These are phyloP conservation scores for Coleophoma eucalyptorum DNA, from an alignment of 2,329 filamentous ascomycete genomes.

Conservation along the genomic window DNA sequence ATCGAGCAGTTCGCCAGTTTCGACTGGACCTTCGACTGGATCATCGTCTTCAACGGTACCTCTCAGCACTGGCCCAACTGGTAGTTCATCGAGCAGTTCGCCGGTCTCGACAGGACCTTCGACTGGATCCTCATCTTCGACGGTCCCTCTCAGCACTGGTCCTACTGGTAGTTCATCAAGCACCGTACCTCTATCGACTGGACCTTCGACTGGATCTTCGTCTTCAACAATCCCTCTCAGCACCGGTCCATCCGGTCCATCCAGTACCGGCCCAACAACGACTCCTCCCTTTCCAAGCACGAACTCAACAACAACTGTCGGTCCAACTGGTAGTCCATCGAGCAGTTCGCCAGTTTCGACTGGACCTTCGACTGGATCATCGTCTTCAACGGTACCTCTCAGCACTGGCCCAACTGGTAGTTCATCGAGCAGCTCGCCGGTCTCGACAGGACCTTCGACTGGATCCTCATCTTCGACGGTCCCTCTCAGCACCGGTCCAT, in stretches of 20 bases:
- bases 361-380: not conserved
- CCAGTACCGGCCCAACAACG: not conserved
- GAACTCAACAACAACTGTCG: not conserved
- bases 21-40: conserved; percentile 3
- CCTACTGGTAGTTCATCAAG: not conserved
- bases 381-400: not conserved
- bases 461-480: not conserved
- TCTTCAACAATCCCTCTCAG: not conserved
- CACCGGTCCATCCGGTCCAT: not conserved
- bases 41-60: not conserved
- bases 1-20: not conserved
- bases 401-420: conserved; percentile 3
- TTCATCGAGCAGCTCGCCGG: conserved; percentile 3
- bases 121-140: not conserved
- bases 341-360: conserved; percentile 1
- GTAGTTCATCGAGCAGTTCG: not conserved
- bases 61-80: conserved; percentile 2
- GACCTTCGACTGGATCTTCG: not conserved
- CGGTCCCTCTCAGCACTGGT: not conserved
- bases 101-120: not conserved
- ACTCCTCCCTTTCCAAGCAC: conserved; percentile 4
- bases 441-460: not conserved
- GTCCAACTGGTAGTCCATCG: conserved; percentile 8
- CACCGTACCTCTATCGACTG: not conserved
- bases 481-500: not conserved